phyloP scores from a whole-genome alignment of 2,329 filamentous ascomycete species.

The Penicillium sp. region DNA sequence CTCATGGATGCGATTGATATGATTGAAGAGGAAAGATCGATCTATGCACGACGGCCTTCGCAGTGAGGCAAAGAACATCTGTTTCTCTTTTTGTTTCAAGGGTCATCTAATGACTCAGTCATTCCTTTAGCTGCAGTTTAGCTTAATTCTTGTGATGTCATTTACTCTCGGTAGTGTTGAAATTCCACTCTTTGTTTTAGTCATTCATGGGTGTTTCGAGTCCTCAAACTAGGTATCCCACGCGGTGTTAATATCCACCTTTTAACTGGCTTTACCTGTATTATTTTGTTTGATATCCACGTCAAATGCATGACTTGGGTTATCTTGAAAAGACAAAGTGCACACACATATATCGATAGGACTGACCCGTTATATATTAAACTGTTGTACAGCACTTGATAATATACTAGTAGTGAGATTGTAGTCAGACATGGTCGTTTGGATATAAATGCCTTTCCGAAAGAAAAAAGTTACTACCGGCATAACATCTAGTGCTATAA shows the following conservation, averaged over 20 bases:
- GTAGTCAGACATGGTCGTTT: too few species aligned
- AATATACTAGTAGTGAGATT: too few species aligned
- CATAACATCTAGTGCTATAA: too few species aligned
- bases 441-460: too few species aligned
- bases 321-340: not conserved
- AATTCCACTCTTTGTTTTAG: not conserved
- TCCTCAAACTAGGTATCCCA: not conserved
- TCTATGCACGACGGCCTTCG: constrained; percentile 34
- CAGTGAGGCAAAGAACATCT: constrained; percentile 4
- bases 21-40: constrained; percentile 51
- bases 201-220: not conserved
- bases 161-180: not conserved
- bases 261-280: not conserved
- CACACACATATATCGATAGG: not conserved
- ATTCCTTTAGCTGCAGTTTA: not conserved
- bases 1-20: constrained; percentile 51
- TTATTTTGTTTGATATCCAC: not conserved
- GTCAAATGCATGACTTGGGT: not conserved
- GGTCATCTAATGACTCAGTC: not conserved
- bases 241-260: not conserved
- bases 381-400: too few species aligned
- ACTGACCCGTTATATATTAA: not conserved
- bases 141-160: not conserved
- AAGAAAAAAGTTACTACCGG: too few species aligned
- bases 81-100: not conserved